A percentile compares a stretch with the other conserved stretches of the same genome.
Conservation (phyloP, 768 basidiomycete genomes). For the Bullera alba region DNA sequence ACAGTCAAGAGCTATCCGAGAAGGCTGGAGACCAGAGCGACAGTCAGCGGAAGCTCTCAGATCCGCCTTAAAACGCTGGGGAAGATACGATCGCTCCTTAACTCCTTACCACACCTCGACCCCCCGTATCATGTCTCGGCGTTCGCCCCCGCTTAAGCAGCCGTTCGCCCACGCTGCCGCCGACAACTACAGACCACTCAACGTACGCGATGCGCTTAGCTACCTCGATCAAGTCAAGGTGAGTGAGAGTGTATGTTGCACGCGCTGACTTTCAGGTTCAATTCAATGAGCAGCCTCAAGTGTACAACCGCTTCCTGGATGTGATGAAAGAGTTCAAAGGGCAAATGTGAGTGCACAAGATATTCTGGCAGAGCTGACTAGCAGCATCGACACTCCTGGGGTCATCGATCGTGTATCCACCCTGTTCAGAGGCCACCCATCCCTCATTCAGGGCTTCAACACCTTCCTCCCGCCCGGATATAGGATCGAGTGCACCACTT, state of each 20-base stretch:
- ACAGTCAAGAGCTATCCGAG: too few species aligned
- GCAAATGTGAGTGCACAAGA: conserved; percentile 51
- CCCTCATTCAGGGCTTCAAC: conserved; percentile 95
- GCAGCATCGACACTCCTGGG: conserved; percentile 92
- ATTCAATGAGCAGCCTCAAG: conserved; percentile 81
- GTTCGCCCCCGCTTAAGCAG: neutral
- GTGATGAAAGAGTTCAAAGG: conserved; percentile 99
- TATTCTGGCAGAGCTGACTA: neutral
- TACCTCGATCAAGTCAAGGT: conserved; percentile 90
- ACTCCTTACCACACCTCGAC: neutral
- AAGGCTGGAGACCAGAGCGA: too few species aligned
- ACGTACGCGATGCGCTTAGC: conserved; percentile 85
- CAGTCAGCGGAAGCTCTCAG: too few species aligned
- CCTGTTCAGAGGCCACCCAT: conserved; percentile 82
- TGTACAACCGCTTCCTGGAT: conserved; percentile 88
- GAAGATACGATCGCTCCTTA: too few species aligned
- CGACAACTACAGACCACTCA: conserved; percentile 58
- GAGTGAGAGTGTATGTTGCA: conserved; percentile 9
- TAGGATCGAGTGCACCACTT: conserved; percentile 62
- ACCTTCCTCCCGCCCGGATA: conserved; percentile 93
- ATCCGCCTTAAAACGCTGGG: too few species aligned
- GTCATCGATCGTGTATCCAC: conserved; percentile 92
- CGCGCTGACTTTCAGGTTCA: conserved; percentile 50
- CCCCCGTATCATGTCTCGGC: neutral
- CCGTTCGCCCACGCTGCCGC: neutral